Conservation (phyloP, 768 basidiomycete species). For the Lentinula boryana region DNA sequence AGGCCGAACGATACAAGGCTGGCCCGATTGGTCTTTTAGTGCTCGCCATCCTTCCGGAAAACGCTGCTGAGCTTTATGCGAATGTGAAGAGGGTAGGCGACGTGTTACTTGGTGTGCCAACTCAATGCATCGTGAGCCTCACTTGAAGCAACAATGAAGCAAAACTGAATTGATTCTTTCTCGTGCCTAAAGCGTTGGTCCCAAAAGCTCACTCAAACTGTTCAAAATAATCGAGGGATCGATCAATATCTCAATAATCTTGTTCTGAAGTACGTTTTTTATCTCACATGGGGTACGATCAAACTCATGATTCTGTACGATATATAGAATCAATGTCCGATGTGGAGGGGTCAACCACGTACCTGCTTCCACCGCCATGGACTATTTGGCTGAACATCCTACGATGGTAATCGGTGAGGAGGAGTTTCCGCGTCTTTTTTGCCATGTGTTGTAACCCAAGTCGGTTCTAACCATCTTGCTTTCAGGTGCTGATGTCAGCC, state of each 20-base stretch:
- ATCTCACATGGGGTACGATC: not conserved
- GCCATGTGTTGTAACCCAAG: not conserved
- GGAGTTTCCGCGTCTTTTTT: not conserved
- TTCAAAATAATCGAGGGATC: not conserved
- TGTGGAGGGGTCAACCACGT: conserved; percentile 60
- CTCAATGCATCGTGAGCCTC: conserved; percentile 54
- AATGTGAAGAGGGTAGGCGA: conserved; percentile 24
- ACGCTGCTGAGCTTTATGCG: conserved; percentile 20
- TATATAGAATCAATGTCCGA: conserved; percentile 54
- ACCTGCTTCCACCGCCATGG: conserved; percentile 35
- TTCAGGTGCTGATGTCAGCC: conserved; percentile 25
- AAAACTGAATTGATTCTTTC: conserved; percentile 27
- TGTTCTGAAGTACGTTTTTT: conserved; percentile 45
- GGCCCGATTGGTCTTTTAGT: conserved; percentile 14
- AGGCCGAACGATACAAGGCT: not conserved
- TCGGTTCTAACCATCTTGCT: no score
- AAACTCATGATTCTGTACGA: not conserved
- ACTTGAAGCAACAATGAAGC: not conserved
- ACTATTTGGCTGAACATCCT: conserved; percentile 28
- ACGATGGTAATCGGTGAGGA: conserved; percentile 52
- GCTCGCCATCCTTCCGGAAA: conserved; percentile 24
- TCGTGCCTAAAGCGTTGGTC: conserved; percentile 19
- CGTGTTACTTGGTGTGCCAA: conserved; percentile 51
- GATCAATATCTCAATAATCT: conserved; percentile 61
- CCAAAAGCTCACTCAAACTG: conserved; percentile 12